Evolutionary conservation across 352 stramenopile species (phyloP).

Genomic region (Globisporangium cederbergense): DNA sequence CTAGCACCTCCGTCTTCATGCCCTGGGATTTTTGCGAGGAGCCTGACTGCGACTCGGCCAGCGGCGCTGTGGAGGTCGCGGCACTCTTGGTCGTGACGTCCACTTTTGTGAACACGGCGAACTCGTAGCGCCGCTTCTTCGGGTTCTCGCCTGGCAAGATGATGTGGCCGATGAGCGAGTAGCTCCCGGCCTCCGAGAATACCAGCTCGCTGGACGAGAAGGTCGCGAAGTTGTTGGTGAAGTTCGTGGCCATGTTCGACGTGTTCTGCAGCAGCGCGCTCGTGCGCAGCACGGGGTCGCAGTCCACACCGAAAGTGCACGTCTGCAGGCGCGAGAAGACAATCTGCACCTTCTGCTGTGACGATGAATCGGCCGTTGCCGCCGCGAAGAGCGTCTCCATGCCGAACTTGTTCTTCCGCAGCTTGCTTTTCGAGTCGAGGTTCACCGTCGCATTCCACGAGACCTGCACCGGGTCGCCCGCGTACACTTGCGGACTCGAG

Average conservation of each 20-base stretch:
- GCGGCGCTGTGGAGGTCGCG: slow-evolving; percentile 27
- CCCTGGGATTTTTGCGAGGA: slow-evolving; percentile 16
- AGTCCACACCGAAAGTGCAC: slow-evolving; percentile 40
- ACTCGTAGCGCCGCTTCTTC: slow-evolving; percentile 56
- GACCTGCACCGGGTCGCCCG: slow-evolving; percentile 53
- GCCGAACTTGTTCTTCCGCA: slow-evolving; percentile 47
- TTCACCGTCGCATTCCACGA: slow-evolving; percentile 67
- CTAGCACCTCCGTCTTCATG: slow-evolving; percentile 60
- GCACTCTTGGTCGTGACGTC: slow-evolving; percentile 27
- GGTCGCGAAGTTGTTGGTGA: slow-evolving; percentile 35
- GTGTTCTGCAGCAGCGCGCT: slow-evolving; percentile 44
- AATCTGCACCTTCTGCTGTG: slow-evolving; percentile 49
- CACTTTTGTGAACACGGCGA: slow-evolving; percentile 52
- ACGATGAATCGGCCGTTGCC: slow-evolving; percentile 43
- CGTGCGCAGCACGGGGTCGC: slow-evolving; percentile 46
- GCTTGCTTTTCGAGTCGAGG: slow-evolving; percentile 22
- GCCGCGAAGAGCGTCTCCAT: slow-evolving; percentile 37
- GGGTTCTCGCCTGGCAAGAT: slow-evolving; percentile 46
- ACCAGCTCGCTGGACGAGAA: slow-evolving; percentile 59
- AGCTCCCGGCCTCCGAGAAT: slow-evolving; percentile 43
- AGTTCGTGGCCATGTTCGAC: slow-evolving; percentile 51
- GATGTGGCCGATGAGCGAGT: slow-evolving; percentile 59
- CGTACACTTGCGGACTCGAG: slow-evolving; percentile 40
- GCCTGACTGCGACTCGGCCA: slow-evolving; percentile 8
- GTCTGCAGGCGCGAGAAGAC: slow-evolving; percentile 52